phyloP scores from a whole-genome alignment of 306 rosid genomes.

The Quercus gilva region DNA sequence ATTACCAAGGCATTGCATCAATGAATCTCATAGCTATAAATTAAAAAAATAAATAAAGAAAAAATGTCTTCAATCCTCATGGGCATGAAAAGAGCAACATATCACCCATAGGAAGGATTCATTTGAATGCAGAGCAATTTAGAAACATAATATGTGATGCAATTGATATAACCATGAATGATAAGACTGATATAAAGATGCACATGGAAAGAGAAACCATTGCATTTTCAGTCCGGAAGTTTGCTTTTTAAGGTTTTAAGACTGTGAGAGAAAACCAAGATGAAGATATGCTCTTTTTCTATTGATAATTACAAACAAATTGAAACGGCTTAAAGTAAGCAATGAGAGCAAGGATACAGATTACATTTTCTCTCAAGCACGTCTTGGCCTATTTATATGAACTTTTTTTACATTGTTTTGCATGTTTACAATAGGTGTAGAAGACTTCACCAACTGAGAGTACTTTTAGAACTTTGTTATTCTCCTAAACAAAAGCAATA shows the following conservation, averaged over 20 bases:
- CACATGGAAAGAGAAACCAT: neutral
- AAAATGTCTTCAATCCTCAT: neutral
- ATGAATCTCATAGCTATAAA: neutral
- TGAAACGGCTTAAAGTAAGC: neutral
- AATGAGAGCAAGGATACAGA: neutral
- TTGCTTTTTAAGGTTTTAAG: neutral
- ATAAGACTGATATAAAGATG: neutral
- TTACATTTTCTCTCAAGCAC: neutral
- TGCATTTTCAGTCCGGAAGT: neutral
- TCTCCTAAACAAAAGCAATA: neutral
- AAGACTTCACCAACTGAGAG: neutral
- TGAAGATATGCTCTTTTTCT: neutral
- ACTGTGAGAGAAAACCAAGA: neutral
- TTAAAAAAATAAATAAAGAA: neutral
- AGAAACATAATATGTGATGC: neutral
- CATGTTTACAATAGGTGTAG: neutral
- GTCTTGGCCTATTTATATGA: neutral
- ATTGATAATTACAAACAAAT: neutral
- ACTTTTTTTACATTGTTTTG: neutral
- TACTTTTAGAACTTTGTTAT: neutral
- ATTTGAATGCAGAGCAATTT: neutral
- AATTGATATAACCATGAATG: neutral
- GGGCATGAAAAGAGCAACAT: neutral
- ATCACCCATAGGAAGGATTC: neutral
- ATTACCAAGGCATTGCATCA: neutral